Evolutionary conservation across 495 filamentous ascomycete genomes (phyloP).

Genomic region (Neurospora discreta): DNA sequence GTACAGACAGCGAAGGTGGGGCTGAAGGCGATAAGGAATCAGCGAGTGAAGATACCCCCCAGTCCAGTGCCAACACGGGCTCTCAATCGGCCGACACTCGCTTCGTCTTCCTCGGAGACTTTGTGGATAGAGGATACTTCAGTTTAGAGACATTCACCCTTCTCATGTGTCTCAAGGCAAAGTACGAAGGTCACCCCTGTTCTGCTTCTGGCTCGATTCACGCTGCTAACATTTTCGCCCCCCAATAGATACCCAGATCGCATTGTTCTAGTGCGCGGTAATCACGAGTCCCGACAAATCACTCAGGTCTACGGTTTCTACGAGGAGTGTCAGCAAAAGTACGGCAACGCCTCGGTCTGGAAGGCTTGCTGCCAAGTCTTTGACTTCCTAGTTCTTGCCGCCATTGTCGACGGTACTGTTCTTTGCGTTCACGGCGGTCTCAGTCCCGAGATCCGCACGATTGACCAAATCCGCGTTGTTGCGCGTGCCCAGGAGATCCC

Average conservation of each 20-base stretch:
- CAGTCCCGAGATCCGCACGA: conserved; percentile 88
- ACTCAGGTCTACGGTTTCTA: conserved; percentile 99
- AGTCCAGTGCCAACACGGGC: conserved; percentile 32
- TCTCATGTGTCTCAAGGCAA: conserved; percentile 91
- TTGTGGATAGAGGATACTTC: conserved; percentile 96
- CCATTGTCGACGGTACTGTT: conserved; percentile 93
- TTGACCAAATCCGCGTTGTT: conserved; percentile 95
- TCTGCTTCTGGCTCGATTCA: neutral
- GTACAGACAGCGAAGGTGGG: conserved; percentile 19
- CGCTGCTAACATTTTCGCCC: conserved; percentile 15
- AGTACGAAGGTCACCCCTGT: conserved; percentile 40
- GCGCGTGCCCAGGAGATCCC: conserved; percentile 95
- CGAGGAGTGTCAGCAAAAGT: conserved; percentile 96
- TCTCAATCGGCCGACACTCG: conserved; percentile 60
- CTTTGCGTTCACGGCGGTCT: conserved; percentile 96
- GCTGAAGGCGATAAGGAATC: conserved; percentile 19
- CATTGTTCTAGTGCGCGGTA: conserved; percentile 91
- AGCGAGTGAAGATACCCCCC: conserved; percentile 27
- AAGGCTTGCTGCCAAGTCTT: conserved; percentile 99
- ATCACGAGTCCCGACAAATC: conserved; percentile 96
- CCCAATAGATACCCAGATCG: conserved; percentile 73
- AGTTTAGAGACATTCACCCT: conserved; percentile 94
- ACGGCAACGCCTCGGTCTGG: conserved; percentile 97
- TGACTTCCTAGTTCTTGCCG: conserved; percentile 91
- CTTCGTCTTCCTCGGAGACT: conserved; percentile 94